Base-by-base conservation (phyloP, 2,329 filamentous ascomycete genomes). In the Zymoseptoria brevis region DNA sequence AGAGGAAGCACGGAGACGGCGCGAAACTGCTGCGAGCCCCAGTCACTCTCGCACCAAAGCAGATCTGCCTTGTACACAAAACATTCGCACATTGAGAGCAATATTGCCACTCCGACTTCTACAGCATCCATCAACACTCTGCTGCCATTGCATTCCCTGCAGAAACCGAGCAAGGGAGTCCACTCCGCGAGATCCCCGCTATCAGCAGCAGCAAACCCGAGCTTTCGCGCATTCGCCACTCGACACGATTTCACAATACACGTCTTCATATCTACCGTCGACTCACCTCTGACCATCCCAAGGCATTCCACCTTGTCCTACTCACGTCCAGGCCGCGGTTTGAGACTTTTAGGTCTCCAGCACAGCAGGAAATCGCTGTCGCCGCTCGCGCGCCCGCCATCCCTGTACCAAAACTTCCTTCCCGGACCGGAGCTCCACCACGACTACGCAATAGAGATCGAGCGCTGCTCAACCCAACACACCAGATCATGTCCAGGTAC, bases 311-410 rank as follows among this genome's bases (percentile, higher is more conserved):
- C 35, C 5, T 45, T 45, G 35, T n/a, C 16, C 4, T n/a, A 16
- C 35, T 45, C 16, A 45, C 35, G 13, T 7, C 16, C 35, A 45
- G 35, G 35, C 35, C 51, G 51, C 22, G 19, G 22, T 29, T 29
- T 29, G 56, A 57, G 56, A 30, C 56, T 57, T 57, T 57, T 54
- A 57, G 56, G 56, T 57, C 56, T 57, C 56, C 50, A 57, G 19
- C 19, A 45, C 35, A 45, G 35, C 35, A 45, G 13, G n/a, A 13
- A 13, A n/a, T 13, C 35, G 35, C 35, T 45, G 35, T 45, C 35
- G 35, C 35, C 35, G 35, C 35, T 45, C 35, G 16, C 35, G 35
- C 35, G 35, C 35, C 35, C 35, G 35, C 35, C 35, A 45, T 45
- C 35, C 13, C 16, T 45, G 35, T n/a, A 45, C 11, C 35, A 45